Conservation (phyloP, 2,329 filamentous ascomycete species). For the Phoma sp. region DNA sequence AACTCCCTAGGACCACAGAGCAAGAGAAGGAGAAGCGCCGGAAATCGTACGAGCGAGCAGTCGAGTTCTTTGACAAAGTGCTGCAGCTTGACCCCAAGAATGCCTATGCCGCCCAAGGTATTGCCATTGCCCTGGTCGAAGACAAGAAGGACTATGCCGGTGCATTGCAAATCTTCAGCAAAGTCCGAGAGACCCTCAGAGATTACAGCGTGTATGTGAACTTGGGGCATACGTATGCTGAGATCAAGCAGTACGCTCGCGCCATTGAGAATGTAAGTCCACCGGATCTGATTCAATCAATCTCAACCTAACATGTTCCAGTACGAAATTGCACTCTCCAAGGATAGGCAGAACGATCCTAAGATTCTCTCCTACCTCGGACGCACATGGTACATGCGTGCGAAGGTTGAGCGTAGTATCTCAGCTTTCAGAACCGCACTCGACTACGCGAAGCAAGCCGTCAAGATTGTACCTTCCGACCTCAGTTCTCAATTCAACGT, state of each 20-base stretch:
- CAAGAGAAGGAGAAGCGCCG: conserved; percentile 89
- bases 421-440: conserved; percentile 68
- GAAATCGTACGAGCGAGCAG: conserved; percentile 85
- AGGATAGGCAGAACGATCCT: conserved; percentile 78
- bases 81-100: conserved; percentile 94
- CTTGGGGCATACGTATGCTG: conserved; percentile 88
- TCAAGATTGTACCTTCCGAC: conserved; percentile 79
- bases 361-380: conserved; percentile 84
- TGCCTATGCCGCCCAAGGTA: conserved; percentile 92
- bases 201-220: conserved; percentile 91
- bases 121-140: conserved; percentile 92
- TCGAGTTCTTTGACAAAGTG: conserved; percentile 98
- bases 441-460: conserved; percentile 70
- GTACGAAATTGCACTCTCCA: conserved; percentile 84
- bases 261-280: conserved; percentile 77
- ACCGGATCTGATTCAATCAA: not conserved
- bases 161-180: conserved; percentile 86
- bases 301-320: conserved; percentile 40
- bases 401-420: conserved; percentile 69
- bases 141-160: conserved; percentile 87
- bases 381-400: conserved; percentile 84
- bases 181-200: conserved; percentile 86
- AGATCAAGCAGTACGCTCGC: conserved; percentile 86
- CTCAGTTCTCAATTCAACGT: conserved; percentile 97
- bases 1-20: conserved; percentile 92